Evolutionary conservation across 73 alveolate genomes (phyloP), one percentile per base, ranked within the genome.

Genomic region (Halteria grandinella): DNA sequence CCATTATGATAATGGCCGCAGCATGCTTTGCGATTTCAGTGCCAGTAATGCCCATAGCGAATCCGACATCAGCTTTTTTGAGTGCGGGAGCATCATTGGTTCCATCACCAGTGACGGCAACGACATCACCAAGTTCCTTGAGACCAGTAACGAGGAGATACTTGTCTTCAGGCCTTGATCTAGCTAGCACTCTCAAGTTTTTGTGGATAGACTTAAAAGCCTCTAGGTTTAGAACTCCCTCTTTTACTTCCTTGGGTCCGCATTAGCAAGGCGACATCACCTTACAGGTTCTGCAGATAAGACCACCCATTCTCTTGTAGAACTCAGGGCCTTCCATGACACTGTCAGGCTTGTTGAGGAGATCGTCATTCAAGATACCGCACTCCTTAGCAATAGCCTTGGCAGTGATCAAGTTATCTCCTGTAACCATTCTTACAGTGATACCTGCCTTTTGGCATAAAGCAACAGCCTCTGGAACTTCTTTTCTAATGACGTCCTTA

Each of bases 321-420:
- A 90, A 90, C 72, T 90, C 95, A 36, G 86, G 82, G 21, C 97
- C 97, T 12, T 66, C 78, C 69, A 85, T 10, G 20, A 85, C 89
- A 2, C 55, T 27, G 27, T 69, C 55, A 0, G 24, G 18, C 17
- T 40, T 58, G 21, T 91, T 91, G 59, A 37, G 60, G 10, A 89
- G 83, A 14, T 79, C 86, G 18, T 48, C 63, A n/a, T 88, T 82
- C 43, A 95, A 45, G 20, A 95, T 95, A 1, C 89, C 88, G 74
- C 99, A 95, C 55, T 93, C 95, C 66, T 80, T 91, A 7, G 99
- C 99, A 44, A 95, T 95, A 20, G 99, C 99, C 20, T 86, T 77
- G 0, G 99, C 99, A 36, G 99, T 95, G 0, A 85, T 91, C 18
- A 85, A 94, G 79, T 94, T 93, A 86, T 95, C 99, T 7, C 99